These are phyloP conservation scores for Aspergillus uvarum DNA, from an alignment of 2,329 filamentous ascomycete genomes.

Conservation along the genomic window DNA sequence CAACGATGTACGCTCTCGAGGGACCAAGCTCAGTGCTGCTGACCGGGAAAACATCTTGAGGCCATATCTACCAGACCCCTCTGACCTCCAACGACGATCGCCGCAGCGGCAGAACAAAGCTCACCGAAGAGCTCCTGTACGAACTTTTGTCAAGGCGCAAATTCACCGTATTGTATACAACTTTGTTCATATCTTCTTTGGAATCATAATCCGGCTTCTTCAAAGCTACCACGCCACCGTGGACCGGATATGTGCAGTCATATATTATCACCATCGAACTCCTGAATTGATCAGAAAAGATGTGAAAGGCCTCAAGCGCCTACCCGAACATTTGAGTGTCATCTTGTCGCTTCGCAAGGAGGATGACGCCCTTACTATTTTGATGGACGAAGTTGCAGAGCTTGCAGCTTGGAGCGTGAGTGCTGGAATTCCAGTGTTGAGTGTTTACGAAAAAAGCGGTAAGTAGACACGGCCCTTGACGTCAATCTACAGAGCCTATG, in stretches of 20 bases:
- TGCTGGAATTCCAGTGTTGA: constrained; percentile 81
- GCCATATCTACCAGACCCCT: constrained; percentile 53
- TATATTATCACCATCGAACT: constrained; percentile 94
- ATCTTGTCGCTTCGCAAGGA: constrained; percentile 70
- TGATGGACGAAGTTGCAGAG: constrained; percentile 89
- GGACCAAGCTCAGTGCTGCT: constrained; percentile 42
- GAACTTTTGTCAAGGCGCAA: constrained; percentile 46
- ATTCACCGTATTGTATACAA: constrained; percentile 47
- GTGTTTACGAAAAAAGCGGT: constrained; percentile 92
- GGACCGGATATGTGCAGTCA: constrained; percentile 74
- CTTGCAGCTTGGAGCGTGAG: constrained; percentile 90
- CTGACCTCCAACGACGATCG: constrained; percentile 26
- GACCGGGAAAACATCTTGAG: constrained; percentile 55
- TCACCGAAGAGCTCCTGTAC: constrained; percentile 41
- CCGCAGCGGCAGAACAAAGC: constrained; percentile 27
- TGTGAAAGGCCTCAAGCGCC: constrained; percentile 68
- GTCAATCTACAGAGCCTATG: not conserved
- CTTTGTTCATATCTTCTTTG: constrained; percentile 72
- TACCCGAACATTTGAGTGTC: constrained; percentile 85
- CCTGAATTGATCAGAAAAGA: constrained; percentile 90
- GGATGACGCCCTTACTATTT: constrained; percentile 73
- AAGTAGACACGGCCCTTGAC: constrained; percentile 28
- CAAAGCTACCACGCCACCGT: constrained; percentile 75
- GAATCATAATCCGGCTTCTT: constrained; percentile 79
- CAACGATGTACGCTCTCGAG: constrained; percentile 40